These are phyloP conservation scores for Stephanodiscus triporus DNA, from an alignment of 108 stramenopile genomes.

Conservation along the genomic window DNA sequence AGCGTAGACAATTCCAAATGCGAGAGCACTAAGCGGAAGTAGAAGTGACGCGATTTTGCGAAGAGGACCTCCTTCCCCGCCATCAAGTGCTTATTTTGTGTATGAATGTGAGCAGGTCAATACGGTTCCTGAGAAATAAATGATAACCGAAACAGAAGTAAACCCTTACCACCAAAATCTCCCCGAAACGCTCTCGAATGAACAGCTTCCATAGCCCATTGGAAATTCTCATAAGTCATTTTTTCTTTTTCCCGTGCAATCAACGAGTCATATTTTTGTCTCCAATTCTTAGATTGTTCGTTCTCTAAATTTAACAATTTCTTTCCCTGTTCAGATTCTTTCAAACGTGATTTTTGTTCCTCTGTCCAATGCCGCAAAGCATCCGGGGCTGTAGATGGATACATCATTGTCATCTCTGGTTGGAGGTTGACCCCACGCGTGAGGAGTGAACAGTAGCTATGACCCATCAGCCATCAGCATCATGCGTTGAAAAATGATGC, in stretches of 20 bases:
- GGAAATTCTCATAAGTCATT: slow-evolving; percentile 68
- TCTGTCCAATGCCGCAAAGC: slow-evolving; percentile 75
- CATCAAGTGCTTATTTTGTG: slow-evolving; percentile 18
- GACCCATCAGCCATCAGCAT: slow-evolving; percentile 5
- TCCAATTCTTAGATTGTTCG: slow-evolving; percentile 63
- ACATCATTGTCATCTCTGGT: slow-evolving; percentile 16
- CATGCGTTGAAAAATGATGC: not conserved
- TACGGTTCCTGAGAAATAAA: not conserved
- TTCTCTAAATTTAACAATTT: slow-evolving; percentile 53
- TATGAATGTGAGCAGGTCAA: not conserved
- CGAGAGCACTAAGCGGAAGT: slow-evolving; percentile 41
- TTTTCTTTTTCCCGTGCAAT: slow-evolving; percentile 12
- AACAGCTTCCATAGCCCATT: slow-evolving; percentile 86
- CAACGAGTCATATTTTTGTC: slow-evolving; percentile 53
- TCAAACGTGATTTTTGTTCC: slow-evolving; percentile 51
- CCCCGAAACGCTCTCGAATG: slow-evolving; percentile 79
- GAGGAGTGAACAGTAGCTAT: slow-evolving; percentile 44
- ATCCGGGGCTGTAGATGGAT: slow-evolving; percentile 72
- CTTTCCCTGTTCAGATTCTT: slow-evolving; percentile 42
- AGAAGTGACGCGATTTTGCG: slow-evolving; percentile 49
- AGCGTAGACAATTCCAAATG: slow-evolving; percentile 42
- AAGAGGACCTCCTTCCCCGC: slow-evolving; percentile 40
- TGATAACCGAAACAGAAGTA: not conserved
- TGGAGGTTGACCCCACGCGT: slow-evolving; percentile 33
- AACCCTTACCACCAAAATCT: slow-evolving; percentile 46